Base-by-base conservation (phyloP, 805 yeast genomes). In the Monosporozyma yasuniensis region DNA sequence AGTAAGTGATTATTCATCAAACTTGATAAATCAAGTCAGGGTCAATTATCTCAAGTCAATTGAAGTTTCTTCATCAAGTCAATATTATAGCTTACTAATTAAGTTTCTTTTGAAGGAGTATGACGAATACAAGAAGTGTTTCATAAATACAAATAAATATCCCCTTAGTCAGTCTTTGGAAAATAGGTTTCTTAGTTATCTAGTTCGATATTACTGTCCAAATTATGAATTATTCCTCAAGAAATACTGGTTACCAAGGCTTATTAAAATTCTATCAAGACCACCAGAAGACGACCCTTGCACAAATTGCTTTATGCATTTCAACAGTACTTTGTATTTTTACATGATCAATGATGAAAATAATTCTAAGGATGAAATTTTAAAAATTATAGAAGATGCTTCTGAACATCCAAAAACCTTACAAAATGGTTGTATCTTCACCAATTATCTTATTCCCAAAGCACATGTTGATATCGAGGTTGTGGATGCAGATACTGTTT, bases 121-220 rank as follows among this genome's bases (percentile, higher is more conserved):
- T 32, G 35, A 32, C 11, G 7, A 32, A 12, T 32, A 32, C 16
- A 32, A 32, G 12, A 28, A 28, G 35, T 12, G 3, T 12, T 12
- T 12, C 35, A 3, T 7, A 32, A 5, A 16, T 4, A 7, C 32
- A n/a, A n/a, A n/a, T n/a, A n/a, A n/a, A n/a, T n/a, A n/a, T n/a
- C n/a, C n/a, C n/a, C n/a, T n/a, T n/a, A n/a, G n/a, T n/a, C n/a
- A n/a, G n/a, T n/a, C n/a, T n/a, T n/a, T n/a, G n/a, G n/a, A n/a
- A n/a, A 12, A 42, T 3, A 12, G 25, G 16, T 39, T 3, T 39
- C 10, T 21, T 4, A n/a, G 32, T 18, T 28, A 42, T 42, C 28
- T 52, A 14, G 11, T 52, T 4, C 9, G 44, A 5, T 30, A 53
- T 43, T 57, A 54, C 42, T 30, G 52, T n/a, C 59, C 59, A 11